Evolutionary conservation across 345 rosid genomes (phyloP).

Genomic region (Cardamine resedifolia): DNA sequence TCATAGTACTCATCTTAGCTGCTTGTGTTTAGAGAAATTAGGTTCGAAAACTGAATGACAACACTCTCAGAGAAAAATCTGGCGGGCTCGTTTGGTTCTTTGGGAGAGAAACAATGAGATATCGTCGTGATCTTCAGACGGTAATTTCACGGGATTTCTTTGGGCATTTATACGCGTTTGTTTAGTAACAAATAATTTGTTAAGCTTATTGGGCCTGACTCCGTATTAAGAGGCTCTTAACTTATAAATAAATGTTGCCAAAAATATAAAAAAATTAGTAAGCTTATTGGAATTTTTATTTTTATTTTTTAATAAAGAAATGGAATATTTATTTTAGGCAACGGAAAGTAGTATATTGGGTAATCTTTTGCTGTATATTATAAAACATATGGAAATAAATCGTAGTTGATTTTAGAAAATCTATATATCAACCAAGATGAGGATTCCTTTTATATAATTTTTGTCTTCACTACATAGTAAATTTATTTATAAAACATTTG

Average conservation of each 20-base stretch:
- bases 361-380: too few relatives aligned
- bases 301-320: too few relatives aligned
- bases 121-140: not conserved
- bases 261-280: too few relatives aligned
- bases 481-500: too few relatives aligned
- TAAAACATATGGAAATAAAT: not conserved
- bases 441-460: not conserved
- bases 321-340: not conserved
- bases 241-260: too few relatives aligned
- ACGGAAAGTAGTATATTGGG: too few relatives aligned
- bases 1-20: constrained; percentile 66
- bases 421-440: not conserved
- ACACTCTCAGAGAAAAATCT: not conserved
- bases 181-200: not conserved
- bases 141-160: not conserved
- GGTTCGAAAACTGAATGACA: not conserved
- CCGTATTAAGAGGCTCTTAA: not conserved
- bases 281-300: not conserved
- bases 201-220: not conserved
- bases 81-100: constrained; percentile 5
- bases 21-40: not conserved
- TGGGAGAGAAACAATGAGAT: not conserved
- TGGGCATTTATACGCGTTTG: not conserved
- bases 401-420: not conserved
- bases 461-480: not conserved